These are phyloP conservation scores for Penicillium nucicola DNA, from an alignment of 495 filamentous ascomycete genomes.

Conservation along the genomic window DNA sequence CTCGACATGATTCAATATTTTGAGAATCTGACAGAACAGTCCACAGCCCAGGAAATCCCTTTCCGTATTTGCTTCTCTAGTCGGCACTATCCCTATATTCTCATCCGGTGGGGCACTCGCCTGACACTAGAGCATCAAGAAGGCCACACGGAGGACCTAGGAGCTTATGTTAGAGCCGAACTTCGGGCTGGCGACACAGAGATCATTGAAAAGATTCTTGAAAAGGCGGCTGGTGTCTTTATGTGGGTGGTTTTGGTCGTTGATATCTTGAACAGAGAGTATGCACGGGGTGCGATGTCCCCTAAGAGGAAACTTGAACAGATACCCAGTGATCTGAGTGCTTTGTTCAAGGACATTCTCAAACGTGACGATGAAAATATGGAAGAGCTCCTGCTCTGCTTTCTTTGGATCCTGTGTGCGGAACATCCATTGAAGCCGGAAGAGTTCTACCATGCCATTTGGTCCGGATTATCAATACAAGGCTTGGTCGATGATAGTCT, in stretches of 20 bases:
- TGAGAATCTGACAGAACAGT: constrained; percentile 26
- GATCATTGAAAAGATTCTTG: constrained; percentile 23
- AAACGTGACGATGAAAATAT: constrained; percentile 22
- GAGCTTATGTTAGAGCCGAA: constrained; percentile 16
- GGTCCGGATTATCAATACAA: constrained; percentile 12
- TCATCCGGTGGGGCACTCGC: constrained; percentile 26
- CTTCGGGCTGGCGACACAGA: constrained; percentile 17
- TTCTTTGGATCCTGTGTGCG: constrained; percentile 39
- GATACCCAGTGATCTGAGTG: constrained; percentile 31
- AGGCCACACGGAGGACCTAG: constrained; percentile 28
- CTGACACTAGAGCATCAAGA: constrained; percentile 26
- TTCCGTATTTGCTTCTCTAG: constrained; percentile 46
- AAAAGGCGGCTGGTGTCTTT: constrained; percentile 44
- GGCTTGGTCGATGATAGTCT: constrained; percentile 11
- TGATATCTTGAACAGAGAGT: constrained; percentile 41
- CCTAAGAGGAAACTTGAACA: constrained; percentile 26
- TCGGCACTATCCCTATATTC: constrained; percentile 49
- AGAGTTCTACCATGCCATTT: constrained; percentile 34
- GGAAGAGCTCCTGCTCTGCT: constrained; percentile 26
- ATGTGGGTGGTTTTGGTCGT: constrained; percentile 49
- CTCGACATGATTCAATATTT: constrained; percentile 39
- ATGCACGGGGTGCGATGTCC: constrained; percentile 18
- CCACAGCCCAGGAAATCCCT: constrained; percentile 4
- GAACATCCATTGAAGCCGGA: constrained; percentile 22
- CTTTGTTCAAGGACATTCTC: constrained; percentile 41